Evolutionary conservation across 495 filamentous ascomycete genomes (phyloP).

Genomic region (Penicillium manginii): DNA sequence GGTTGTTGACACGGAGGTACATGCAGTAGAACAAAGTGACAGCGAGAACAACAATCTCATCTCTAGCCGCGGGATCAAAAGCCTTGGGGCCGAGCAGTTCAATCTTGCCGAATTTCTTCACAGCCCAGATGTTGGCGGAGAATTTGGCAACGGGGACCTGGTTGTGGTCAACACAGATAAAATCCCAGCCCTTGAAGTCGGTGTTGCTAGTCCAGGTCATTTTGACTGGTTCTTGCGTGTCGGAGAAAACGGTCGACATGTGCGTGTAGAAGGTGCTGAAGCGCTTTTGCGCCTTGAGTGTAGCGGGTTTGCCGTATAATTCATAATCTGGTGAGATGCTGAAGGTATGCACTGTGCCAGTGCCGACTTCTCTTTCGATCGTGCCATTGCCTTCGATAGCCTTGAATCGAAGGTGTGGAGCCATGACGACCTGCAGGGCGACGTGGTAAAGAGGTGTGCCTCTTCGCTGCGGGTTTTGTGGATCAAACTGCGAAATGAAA

Average conservation of each 20-base stretch:
- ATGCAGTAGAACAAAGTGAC: constrained; percentile 25
- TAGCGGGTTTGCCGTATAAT: constrained; percentile 19
- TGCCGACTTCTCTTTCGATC: constrained; percentile 15
- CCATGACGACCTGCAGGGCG: constrained; percentile 16
- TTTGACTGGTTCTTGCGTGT: constrained; percentile 14
- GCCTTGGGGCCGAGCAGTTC: constrained; percentile 24
- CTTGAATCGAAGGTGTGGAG: constrained; percentile 15
- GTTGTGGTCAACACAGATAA: constrained; percentile 27
- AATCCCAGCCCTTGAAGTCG: constrained; percentile 29
- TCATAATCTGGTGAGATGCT: constrained; percentile 21
- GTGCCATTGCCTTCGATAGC: background rate
- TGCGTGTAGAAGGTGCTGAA: constrained; percentile 25
- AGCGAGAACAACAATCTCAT: constrained; percentile 32
- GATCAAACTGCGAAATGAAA: constrained; percentile 5
- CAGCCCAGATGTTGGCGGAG: constrained; percentile 24
- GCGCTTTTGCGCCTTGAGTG: constrained; percentile 25
- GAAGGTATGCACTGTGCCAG: constrained; percentile 21
- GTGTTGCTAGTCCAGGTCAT: constrained; percentile 27
- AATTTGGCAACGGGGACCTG: constrained; percentile 23
- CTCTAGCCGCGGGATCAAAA: constrained; percentile 13
- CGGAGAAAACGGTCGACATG: constrained; percentile 20
- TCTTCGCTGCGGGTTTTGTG: background rate
- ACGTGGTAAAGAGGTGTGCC: constrained; percentile 12
- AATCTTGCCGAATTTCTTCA: constrained; percentile 26
- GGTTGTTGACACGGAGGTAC: constrained; percentile 16